Conservation (phyloP, 306 rosid species). For the Cucurbita moschata region DNA sequence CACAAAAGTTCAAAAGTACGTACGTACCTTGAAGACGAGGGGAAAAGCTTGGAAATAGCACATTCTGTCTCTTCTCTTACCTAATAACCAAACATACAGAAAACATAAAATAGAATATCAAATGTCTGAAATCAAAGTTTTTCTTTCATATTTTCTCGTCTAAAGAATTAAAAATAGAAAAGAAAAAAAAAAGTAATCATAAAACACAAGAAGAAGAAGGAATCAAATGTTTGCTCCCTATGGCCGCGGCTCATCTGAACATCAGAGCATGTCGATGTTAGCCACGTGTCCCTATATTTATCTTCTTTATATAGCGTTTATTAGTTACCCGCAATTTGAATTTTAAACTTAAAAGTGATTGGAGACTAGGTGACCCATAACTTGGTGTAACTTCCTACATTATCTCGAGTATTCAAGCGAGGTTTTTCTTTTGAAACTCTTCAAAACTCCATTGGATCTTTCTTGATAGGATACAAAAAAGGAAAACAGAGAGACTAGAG, state of each 20-base stretch:
- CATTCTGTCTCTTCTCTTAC: slow-evolving; percentile 6
- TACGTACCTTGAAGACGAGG: not conserved
- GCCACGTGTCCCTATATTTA: not conserved
- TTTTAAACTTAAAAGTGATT: not conserved
- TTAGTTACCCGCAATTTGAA: not conserved
- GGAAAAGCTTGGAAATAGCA: not conserved
- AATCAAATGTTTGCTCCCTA: not conserved
- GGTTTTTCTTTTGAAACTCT: not conserved
- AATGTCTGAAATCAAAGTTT: not conserved
- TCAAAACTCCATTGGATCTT: not conserved
- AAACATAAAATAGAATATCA: not conserved
- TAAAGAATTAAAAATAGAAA: no score
- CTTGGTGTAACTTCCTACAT: not conserved
- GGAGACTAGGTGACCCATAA: not conserved
- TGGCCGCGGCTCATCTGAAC: not conserved
- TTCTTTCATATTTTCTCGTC: not conserved
- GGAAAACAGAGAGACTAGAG: not conserved
- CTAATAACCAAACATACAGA: not conserved
- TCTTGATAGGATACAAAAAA: not conserved
- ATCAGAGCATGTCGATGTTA: not conserved
- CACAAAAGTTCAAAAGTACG: not conserved
- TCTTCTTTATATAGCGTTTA: not conserved
- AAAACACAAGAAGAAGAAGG: no score
- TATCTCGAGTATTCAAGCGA: not conserved
- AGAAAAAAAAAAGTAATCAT: no score